Evolutionary conservation across 2,329 filamentous ascomycete species (phyloP).

Genomic region (Alternaria sp.): DNA sequence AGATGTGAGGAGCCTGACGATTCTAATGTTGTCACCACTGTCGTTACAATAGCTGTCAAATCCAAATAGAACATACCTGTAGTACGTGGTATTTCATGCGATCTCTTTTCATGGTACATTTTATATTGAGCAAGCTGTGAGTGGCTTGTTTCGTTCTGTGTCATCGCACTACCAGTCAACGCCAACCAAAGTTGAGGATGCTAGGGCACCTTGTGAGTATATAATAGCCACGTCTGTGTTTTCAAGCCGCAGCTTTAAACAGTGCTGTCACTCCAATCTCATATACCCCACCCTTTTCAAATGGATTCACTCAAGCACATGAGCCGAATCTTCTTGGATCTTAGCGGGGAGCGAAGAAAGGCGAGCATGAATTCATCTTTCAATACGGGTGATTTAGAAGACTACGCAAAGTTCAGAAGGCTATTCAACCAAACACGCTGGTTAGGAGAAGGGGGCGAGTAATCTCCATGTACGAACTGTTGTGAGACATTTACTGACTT

Average conservation of each 20-base stretch:
- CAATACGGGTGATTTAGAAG: neutral
- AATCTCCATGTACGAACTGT: too few relatives aligned
- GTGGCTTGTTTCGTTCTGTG: neutral
- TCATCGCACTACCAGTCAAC: neutral
- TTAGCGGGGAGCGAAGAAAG: neutral
- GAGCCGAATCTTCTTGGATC: neutral
- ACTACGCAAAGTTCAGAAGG: neutral
- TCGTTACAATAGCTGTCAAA: neutral
- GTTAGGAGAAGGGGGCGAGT: slow-evolving; percentile 16
- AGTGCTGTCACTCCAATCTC: neutral
- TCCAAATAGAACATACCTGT: neutral
- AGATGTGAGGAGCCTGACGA: neutral
- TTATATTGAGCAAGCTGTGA: neutral
- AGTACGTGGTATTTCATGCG: neutral
- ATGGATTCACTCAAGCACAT: neutral
- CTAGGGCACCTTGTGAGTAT: neutral
- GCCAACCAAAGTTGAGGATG: neutral
- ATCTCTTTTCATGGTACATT: neutral
- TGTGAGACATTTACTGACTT: too few relatives aligned
- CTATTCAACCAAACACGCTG: neutral
- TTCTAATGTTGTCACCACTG: neutral
- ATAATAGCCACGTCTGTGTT: neutral
- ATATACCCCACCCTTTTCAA: neutral
- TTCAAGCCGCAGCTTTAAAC: neutral
- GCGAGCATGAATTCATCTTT: neutral